Evolutionary conservation across 2,329 filamentous ascomycete genomes (phyloP), one percentile per base, ranked within the genome.

Genomic region (Paecilomyces formosus): DNA sequence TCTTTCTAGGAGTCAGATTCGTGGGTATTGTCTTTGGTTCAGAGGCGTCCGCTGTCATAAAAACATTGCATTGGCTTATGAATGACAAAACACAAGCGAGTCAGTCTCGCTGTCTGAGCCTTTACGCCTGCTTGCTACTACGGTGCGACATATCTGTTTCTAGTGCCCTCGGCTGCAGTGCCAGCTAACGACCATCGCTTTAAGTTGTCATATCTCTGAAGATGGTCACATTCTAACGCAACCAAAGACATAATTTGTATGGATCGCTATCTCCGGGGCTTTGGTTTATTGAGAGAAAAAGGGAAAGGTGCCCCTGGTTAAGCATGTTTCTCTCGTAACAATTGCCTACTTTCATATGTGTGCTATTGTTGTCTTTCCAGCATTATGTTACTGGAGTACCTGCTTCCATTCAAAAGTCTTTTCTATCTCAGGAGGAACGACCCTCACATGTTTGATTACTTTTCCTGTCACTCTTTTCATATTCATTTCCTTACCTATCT

Each of bases 191-290:
- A 45, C 39, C 39, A 2, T 21, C 18, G 5, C 61, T 61, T 65
- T 66, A 65, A 64, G 61, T 62, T 65, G 60, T 62, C 63, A 66
- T 65, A 68, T 68, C 59, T 62, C 62, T 62, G 62, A 65, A 61
- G 61, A 62, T 66, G 58, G 64, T 62, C 60, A 62, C 65, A 65
- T 64, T 56, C 62, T 62, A 62, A 59, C 62, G 55, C 56, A 55
- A 18, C 24, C 45, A 45, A 56, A 21, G 39, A 55, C 39, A 57
- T 63, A 61, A 60, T 64, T 61, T 63, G 63, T 60, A 60, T 66
- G 62, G 59, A 63, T 54, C 54, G 59, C 59, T 56, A 61, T 64
- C 56, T 65, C 65, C 58, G 60, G 62, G 62, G 60, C 66, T 65
- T 68, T 68, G 66, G 66, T 66, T 66, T 67, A 68, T 60, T 58